phyloP scores from a whole-genome alignment of 495 filamentous ascomycete genomes.

The Neurospora discreta region DNA sequence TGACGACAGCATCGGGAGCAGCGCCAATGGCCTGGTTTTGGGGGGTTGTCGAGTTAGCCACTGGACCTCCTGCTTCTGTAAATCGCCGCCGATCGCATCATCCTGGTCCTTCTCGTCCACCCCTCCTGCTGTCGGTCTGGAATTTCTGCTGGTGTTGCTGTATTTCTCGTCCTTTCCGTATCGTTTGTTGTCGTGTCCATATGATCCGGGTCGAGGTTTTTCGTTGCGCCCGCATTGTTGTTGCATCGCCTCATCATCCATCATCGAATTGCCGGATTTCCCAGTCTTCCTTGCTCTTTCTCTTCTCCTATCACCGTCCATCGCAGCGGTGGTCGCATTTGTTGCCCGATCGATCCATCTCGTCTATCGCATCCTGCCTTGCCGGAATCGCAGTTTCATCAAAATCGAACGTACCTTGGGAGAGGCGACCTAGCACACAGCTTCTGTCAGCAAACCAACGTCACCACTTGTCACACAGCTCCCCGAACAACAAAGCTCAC shows the following conservation, averaged over 20 bases:
- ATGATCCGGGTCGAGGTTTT: neutral
- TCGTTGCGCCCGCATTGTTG: neutral
- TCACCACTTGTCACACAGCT: neutral
- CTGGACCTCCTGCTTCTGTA: neutral
- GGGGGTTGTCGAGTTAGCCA: slow-evolving; percentile 21
- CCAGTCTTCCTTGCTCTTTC: neutral
- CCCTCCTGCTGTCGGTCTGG: no score
- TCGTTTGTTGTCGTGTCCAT: neutral
- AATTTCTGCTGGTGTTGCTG: neutral
- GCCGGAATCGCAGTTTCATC: neutral
- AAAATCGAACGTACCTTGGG: slow-evolving; percentile 63
- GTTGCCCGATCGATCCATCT: neutral
- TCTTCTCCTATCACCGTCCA: neutral
- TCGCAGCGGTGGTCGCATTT: neutral
- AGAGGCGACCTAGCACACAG: slow-evolving; percentile 53
- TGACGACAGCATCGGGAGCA: slow-evolving; percentile 85
- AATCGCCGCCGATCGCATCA: neutral
- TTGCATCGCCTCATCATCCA: neutral
- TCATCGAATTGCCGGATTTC: neutral
- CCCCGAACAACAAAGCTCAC: slow-evolving; percentile 35
- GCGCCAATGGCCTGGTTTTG: slow-evolving; percentile 67
- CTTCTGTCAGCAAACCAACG: slow-evolving; percentile 19
- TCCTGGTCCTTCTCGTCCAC: neutral
- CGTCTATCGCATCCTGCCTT: neutral
- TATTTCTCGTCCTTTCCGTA: neutral